These are phyloP conservation scores for Gossypium laxum DNA, from an alignment of 441 rosid species.

Conservation along the genomic window DNA sequence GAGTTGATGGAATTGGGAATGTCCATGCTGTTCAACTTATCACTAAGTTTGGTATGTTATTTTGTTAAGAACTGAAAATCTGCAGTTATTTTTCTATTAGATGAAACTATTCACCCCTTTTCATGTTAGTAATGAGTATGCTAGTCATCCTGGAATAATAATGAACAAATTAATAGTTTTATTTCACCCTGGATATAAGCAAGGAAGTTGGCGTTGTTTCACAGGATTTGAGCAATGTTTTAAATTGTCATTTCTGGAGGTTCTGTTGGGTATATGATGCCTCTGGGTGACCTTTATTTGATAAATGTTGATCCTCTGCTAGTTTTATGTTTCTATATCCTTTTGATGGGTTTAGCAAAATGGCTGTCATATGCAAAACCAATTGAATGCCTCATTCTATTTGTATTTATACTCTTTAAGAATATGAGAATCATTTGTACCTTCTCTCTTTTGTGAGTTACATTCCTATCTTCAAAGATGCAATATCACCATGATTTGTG, in stretches of 20 bases:
- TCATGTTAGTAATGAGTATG: neutral
- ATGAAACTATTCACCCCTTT: neutral
- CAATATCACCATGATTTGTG: neutral
- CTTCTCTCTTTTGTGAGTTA: neutral
- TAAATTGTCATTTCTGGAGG: neutral
- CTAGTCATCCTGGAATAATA: neutral
- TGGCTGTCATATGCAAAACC: neutral
- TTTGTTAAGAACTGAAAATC: neutral
- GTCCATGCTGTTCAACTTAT: constrained; percentile 72
- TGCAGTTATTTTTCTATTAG: neutral
- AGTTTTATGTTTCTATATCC: neutral
- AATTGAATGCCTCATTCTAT: neutral
- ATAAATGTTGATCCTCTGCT: neutral
- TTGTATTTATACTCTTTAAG: neutral
- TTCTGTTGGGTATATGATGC: neutral
- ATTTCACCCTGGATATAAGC: neutral
- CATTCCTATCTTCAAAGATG: neutral
- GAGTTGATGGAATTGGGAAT: constrained; percentile 77
- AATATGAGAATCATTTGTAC: neutral
- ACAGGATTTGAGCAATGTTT: neutral
- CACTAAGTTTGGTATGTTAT: constrained; percentile 55
- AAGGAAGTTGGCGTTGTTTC: neutral
- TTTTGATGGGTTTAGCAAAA: neutral
- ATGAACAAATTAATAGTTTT: neutral
- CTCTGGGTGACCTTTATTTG: neutral